phyloP scores from a whole-genome alignment of 2,329 filamentous ascomycete genomes.

The Aphanoascus verrucosus region DNA sequence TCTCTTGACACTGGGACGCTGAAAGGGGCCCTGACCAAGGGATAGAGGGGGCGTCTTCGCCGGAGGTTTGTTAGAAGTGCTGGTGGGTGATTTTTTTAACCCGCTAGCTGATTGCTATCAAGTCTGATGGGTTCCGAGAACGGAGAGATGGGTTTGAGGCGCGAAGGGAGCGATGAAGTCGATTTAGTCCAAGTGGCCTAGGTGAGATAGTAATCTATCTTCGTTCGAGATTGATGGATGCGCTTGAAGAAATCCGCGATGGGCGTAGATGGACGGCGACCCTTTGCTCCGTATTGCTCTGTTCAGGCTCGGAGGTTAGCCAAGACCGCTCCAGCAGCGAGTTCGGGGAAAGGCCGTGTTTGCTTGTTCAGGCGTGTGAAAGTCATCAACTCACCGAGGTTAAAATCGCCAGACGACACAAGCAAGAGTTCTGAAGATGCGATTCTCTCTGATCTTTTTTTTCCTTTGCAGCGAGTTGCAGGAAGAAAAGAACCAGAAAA shows the following conservation, averaged over 20 bases:
- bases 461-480: neutral
- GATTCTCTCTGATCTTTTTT: neutral
- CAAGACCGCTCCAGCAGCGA: conserved; percentile 2
- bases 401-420: neutral
- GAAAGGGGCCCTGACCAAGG: conserved; percentile 95
- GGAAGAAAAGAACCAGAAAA: neutral
- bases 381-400: conserved; percentile 7
- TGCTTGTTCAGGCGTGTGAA: conserved; percentile 1
- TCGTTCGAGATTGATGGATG: neutral
- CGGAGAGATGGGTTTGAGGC: neutral
- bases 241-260: neutral
- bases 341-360: conserved; percentile 1
- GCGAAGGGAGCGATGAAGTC: neutral
- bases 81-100: too few relatives aligned
- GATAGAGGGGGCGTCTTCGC: conserved; percentile 35
- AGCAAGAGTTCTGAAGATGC: neutral
- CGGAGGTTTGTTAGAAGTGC: conserved; percentile 7
- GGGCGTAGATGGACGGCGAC: neutral
- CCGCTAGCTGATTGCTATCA: too few relatives aligned
- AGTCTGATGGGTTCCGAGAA: neutral
- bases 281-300: conserved; percentile 3
- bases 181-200: neutral
- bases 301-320: neutral
- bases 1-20: conserved; percentile 49
- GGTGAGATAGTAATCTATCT: neutral